Evolutionary conservation across 257 asterid species (phyloP).

Genomic region (Penstemon newberryi): DNA sequence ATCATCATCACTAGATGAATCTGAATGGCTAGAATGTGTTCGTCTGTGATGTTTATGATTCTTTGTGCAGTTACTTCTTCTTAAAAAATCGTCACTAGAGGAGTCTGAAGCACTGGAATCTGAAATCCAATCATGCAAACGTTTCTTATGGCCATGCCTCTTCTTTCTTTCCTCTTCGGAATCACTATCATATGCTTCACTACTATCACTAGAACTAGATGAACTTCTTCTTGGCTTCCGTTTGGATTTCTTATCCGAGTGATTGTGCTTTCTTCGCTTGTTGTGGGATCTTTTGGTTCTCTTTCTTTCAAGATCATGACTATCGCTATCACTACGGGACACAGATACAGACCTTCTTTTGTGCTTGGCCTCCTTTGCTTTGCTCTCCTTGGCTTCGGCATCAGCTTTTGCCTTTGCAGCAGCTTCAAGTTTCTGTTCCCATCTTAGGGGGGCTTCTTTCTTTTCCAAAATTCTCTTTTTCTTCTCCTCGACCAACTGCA

Average conservation of each 20-base stretch:
- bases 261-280: slow-evolving; percentile 57
- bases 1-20: slow-evolving; percentile 43
- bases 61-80: slow-evolving; percentile 34
- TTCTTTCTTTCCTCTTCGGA: slow-evolving; percentile 52
- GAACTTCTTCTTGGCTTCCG: slow-evolving; percentile 55
- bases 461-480: slow-evolving; percentile 78
- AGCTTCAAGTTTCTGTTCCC: slow-evolving; percentile 98
- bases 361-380: slow-evolving; percentile 52
- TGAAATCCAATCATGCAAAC: slow-evolving; percentile 36
- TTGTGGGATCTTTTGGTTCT: slow-evolving; percentile 51
- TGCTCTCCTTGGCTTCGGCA: slow-evolving; percentile 68
- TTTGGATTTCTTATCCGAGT: slow-evolving; percentile 56
- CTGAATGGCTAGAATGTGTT: slow-evolving; percentile 38
- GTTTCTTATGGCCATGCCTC: slow-evolving; percentile 53
- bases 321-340: slow-evolving; percentile 51
- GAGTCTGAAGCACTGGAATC: slow-evolving; percentile 47
- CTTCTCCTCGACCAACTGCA: slow-evolving; percentile 97
- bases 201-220: slow-evolving; percentile 47
- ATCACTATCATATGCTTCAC: slow-evolving; percentile 46
- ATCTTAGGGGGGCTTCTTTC: slow-evolving; percentile 88
- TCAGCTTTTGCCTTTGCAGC: slow-evolving; percentile 74
- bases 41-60: slow-evolving; percentile 39
- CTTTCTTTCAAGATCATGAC: slow-evolving; percentile 45
- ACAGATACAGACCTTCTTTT: slow-evolving; percentile 58
- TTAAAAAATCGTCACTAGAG: slow-evolving; percentile 34